phyloP scores from a whole-genome alignment of 2,329 filamentous ascomycete species.

The Trichophyton rubrum region DNA sequence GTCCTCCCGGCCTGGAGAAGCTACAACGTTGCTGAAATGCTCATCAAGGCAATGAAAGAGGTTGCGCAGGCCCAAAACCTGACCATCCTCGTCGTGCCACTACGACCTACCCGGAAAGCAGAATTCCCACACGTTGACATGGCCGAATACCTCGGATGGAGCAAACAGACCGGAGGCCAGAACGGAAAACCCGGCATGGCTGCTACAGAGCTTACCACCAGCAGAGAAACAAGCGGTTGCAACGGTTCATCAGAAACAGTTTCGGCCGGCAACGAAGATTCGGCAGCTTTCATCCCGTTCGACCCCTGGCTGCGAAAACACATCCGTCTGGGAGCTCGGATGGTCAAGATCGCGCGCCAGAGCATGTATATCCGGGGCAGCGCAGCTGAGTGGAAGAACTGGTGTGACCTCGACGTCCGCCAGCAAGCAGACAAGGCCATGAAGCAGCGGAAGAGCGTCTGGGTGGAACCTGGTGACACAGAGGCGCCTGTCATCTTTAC shows the following conservation, averaged over 20 bases:
- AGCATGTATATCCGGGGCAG: background rate
- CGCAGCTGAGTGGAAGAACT: background rate
- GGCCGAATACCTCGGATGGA: background rate
- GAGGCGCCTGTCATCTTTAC: background rate
- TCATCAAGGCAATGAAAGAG: background rate
- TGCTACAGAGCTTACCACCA: no score
- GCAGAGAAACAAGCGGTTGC: background rate
- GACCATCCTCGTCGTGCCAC: background rate
- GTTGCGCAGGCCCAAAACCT: background rate
- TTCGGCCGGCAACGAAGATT: background rate
- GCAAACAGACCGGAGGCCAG: background rate
- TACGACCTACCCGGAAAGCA: background rate
- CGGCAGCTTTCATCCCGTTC: background rate
- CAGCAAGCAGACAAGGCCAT: background rate
- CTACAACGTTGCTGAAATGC: background rate
- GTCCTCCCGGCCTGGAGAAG: background rate
- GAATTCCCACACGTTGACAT: background rate
- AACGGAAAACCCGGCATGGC: background rate
- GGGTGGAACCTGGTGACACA: background rate
- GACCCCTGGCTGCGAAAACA: conserved; percentile 3
- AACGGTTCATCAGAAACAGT: background rate
- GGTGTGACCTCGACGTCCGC: background rate
- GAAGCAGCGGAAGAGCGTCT: background rate
- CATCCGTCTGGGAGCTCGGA: background rate
- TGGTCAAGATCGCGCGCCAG: background rate